A percentile compares a stretch with the other conserved stretches of the same genome.
These are phyloP conservation scores for Chamaecyparis obtusa DNA, from an alignment of 75 land plant species.

Conservation along the genomic window DNA sequence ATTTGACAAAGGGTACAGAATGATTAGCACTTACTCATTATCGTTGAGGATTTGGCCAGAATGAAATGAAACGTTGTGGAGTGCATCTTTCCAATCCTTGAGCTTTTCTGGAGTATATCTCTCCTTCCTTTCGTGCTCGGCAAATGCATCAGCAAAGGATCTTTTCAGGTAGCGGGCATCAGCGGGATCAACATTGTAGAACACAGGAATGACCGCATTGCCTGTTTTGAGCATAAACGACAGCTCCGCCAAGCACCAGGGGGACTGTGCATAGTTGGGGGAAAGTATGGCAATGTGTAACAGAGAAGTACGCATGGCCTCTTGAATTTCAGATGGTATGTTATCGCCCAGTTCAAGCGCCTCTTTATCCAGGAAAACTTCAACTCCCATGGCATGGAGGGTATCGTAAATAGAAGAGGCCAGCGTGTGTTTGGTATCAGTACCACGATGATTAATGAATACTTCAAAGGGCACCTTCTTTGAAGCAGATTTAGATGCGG, in stretches of 20 bases:
- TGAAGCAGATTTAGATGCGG: too few species aligned
- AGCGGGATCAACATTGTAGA: neutral
- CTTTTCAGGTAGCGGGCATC: neutral
- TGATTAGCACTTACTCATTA: too few species aligned
- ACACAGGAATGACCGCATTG: neutral
- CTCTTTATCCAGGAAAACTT: neutral
- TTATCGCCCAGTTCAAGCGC: neutral
- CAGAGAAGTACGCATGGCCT: neutral
- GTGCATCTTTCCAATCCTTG: neutral
- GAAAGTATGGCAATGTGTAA: neutral
- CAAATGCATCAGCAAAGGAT: neutral
- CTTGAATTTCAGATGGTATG: neutral
- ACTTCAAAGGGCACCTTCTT: neutral
- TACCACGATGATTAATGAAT: constrained; percentile 8
- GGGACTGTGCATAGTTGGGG: neutral
- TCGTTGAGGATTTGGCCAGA: too few species aligned
- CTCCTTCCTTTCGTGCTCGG: neutral
- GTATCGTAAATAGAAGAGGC: neutral
- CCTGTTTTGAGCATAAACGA: neutral
- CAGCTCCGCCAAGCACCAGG: neutral
- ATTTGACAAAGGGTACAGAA: too few species aligned
- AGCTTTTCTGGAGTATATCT: neutral
- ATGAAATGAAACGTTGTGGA: neutral
- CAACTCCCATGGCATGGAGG: neutral
- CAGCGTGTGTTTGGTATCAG: neutral